phyloP scores from a whole-genome alignment of 306 rosid species.

The Oxytropis ochrocephala region DNA sequence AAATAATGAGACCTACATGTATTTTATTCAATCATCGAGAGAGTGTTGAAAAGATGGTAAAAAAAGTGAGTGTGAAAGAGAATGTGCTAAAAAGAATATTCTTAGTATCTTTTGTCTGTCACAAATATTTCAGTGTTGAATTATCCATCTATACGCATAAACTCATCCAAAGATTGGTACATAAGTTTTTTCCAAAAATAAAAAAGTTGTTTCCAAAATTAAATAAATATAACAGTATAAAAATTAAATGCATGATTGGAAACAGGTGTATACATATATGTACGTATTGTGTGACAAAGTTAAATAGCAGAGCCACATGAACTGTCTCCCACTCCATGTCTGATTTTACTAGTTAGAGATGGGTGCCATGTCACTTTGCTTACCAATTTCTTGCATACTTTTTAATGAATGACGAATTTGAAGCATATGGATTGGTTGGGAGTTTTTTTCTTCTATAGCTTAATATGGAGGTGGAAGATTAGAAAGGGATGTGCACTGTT shows the following conservation, averaged over 20 bases:
- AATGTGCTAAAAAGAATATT: too few relatives aligned
- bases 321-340: constrained; percentile 78
- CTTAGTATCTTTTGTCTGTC: too few relatives aligned
- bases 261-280: constrained; percentile 17
- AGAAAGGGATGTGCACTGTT: constrained; percentile 47
- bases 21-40: too few relatives aligned
- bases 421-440: constrained; percentile 24
- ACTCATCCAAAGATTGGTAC: constrained; percentile 30
- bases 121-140: background rate
- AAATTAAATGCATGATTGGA: constrained; percentile 35
- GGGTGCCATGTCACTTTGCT: constrained; percentile 65
- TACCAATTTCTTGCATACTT: constrained; percentile 36
- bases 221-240: background rate
- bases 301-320: constrained; percentile 55
- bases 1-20: too few relatives aligned
- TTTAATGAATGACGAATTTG: constrained; percentile 26
- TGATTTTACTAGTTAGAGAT: constrained; percentile 40
- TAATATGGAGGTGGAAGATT: constrained; percentile 31
- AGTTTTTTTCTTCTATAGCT: constrained; percentile 27
- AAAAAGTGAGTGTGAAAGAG: too few relatives aligned
- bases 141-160: background rate
- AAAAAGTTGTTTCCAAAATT: constrained; percentile 17
- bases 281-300: constrained; percentile 21
- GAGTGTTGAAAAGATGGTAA: too few relatives aligned
- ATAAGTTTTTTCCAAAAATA: constrained; percentile 18